These are phyloP conservation scores for Beauveria sp. DNA, from an alignment of 2,329 filamentous ascomycete species.

Conservation along the genomic window DNA sequence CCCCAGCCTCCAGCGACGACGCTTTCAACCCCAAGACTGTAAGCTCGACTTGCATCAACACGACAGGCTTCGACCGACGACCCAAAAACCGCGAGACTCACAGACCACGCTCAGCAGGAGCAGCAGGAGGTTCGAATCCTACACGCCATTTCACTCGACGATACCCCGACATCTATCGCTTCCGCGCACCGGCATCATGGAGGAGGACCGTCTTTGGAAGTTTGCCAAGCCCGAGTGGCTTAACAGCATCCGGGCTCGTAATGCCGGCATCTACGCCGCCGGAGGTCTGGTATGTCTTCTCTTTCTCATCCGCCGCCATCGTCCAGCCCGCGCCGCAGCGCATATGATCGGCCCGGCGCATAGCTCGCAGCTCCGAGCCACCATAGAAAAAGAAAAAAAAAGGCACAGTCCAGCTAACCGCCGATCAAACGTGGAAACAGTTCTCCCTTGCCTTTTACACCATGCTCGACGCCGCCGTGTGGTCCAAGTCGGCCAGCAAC, in stretches of 20 bases:
- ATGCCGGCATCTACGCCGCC: constrained; percentile 54
- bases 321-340: not conserved
- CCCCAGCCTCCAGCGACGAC: constrained; percentile 2
- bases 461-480: constrained; percentile 60
- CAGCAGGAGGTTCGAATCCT: too few species aligned
- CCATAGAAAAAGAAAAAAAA: too few species aligned
- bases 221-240: constrained; percentile 60
- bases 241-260: constrained; percentile 56
- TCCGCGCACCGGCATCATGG: constrained; percentile 17
- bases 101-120: not conserved
- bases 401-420: not conserved
- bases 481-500: constrained; percentile 55
- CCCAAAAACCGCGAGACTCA: not conserved
- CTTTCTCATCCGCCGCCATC: not conserved
- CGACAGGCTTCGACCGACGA: not conserved
- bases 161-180: not conserved
- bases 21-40: not conserved
- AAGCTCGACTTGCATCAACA: not conserved
- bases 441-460: constrained; percentile 63
- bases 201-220: constrained; percentile 61
- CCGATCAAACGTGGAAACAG: constrained; percentile 27
- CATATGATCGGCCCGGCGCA: not conserved
- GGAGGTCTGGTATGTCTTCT: constrained; percentile 50
- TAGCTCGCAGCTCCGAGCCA: not conserved
- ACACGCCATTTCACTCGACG: not conserved